Base-by-base conservation (phyloP, 1,284 basidiomycete species). In the Moesziomyces sp. region DNA sequence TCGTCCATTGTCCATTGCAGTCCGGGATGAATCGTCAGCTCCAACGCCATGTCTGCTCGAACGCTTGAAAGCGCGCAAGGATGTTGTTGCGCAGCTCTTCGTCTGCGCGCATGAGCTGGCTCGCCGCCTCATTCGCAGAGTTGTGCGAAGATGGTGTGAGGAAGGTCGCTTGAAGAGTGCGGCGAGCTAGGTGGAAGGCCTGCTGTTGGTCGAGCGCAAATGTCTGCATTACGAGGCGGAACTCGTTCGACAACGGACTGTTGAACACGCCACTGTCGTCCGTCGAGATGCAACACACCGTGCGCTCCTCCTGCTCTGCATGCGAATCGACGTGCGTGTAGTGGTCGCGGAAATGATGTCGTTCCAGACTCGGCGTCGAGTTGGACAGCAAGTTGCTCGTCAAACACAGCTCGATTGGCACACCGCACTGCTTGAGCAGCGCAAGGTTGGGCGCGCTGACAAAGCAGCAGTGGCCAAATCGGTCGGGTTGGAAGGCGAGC, bases 201-300 rank as follows among this genome's bases (percentile, higher is more conserved):
- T 65, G 24, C 3, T 28, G 1, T 40, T 65, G 44, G 5, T 9
- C 23, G 47, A 77, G 49, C 3, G 43, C 57, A 28, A 74, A 77
- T 0, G 43, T 51, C 2, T 66, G 34, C 67, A 71, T 77, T 24
- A 65, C 52, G 24, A 77, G 40, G 4, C 34, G 9, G n/a, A 62
- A 76, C 52, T 77, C 76, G 43, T 70, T 66, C 21, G 64, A 69
- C 3, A 77, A 48, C 11, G 51, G 18, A 23, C 59, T 64, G 21
- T 64, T 64, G 44, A 77, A 77, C 1, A 77, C 73, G 3, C 69
- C 69, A 14, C 57, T 69, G 35, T 77, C 76, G 46, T 77, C 76
- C 0, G 76, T 77, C 14, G 64, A 60, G 35, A 77, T 64, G 49
- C 67, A 70, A 13, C 61, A 64, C 4, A 70, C 43, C 0, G 57